Conservation (phyloP, 176 grass and related monocot species). For the barley (Hordeum vulgare) region DNA sequence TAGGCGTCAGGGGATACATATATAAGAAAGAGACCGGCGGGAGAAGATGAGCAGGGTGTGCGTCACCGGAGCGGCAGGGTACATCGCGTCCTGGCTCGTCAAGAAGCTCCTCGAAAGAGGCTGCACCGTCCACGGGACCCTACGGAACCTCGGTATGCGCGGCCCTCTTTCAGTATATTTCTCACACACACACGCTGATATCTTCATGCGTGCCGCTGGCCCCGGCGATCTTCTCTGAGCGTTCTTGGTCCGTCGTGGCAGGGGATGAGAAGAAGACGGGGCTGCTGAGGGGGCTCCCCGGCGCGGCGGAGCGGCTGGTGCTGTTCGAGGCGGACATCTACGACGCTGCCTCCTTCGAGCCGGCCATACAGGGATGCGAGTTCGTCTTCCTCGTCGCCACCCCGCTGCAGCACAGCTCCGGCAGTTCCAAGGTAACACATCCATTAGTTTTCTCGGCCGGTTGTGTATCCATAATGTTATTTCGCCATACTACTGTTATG, state of each 20-base stretch:
- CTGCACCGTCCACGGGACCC: conserved; percentile 14
- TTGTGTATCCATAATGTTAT: no score
- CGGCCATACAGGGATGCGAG: conserved; percentile 48
- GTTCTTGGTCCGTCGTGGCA: neutral
- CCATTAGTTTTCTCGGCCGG: no score
- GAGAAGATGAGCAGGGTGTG: conserved; percentile 1
- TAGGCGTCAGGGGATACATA: no score
- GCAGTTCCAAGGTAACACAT: conserved; percentile 27
- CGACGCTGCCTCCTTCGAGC: conserved; percentile 41
- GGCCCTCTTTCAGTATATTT: no score
- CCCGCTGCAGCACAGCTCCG: conserved; percentile 19
- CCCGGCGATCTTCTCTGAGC: neutral
- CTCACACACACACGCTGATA: neutral
- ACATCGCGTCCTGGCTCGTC: conserved; percentile 26
- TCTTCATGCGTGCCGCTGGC: neutral
- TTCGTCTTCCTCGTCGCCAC: conserved; percentile 49
- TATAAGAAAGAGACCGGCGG: neutral
- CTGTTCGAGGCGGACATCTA: conserved; percentile 62
- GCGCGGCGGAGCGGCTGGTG: conserved; percentile 34
- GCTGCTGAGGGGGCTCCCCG: conserved; percentile 33
- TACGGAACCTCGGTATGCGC: conserved; percentile 9
- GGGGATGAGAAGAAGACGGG: conserved; percentile 41
- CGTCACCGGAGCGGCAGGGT: conserved; percentile 13
- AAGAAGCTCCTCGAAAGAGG: conserved; percentile 26
- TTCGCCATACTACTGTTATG: no score